These are phyloP conservation scores for Saccharomycopsis oosterbeekiorum DNA, from an alignment of 805 yeast genomes.

Conservation along the genomic window DNA sequence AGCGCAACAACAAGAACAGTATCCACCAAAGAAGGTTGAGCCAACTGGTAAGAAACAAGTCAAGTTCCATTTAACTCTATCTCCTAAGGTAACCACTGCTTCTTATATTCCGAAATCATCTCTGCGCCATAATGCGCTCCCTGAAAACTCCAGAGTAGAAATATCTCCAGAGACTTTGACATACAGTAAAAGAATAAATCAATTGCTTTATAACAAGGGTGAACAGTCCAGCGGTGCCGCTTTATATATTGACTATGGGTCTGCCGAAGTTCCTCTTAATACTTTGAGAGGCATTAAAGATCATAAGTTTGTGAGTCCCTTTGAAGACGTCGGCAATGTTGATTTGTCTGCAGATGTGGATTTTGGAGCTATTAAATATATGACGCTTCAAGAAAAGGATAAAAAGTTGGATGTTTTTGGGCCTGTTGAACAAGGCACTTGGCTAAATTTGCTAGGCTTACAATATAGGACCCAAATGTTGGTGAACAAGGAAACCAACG, in stretches of 20 bases:
- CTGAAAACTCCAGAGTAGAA: constrained; percentile 53
- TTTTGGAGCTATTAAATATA: constrained; percentile 45
- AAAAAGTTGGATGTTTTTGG: constrained; percentile 33
- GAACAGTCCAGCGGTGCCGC: constrained; percentile 47
- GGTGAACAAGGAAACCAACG: constrained; percentile 31
- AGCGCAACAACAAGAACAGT: constrained; percentile 3
- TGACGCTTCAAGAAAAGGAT: constrained; percentile 23
- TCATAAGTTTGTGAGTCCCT: constrained; percentile 69
- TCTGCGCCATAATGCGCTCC: constrained; percentile 42
- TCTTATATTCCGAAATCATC: constrained; percentile 45
- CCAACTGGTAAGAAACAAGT: constrained; percentile 16
- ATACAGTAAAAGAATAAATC: constrained; percentile 40
- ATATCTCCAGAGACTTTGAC: constrained; percentile 65
- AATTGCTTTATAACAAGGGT: constrained; percentile 30
- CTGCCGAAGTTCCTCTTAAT: constrained; percentile 53
- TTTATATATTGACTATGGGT: constrained; percentile 71
- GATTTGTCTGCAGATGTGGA: constrained; percentile 82
- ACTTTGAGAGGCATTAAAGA: constrained; percentile 63
- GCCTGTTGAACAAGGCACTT: constrained; percentile 68
- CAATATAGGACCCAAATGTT: constrained; percentile 59
- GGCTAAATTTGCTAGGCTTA: constrained; percentile 67
- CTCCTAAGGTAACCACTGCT: constrained; percentile 53
- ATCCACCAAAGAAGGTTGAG: neutral
- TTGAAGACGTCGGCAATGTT: constrained; percentile 65
- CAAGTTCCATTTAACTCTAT: constrained; percentile 45